Evolutionary conservation across 345 rosid species (phyloP), one percentile per base, ranked within the genome.

Genomic region (Ceriops zippeliana): DNA sequence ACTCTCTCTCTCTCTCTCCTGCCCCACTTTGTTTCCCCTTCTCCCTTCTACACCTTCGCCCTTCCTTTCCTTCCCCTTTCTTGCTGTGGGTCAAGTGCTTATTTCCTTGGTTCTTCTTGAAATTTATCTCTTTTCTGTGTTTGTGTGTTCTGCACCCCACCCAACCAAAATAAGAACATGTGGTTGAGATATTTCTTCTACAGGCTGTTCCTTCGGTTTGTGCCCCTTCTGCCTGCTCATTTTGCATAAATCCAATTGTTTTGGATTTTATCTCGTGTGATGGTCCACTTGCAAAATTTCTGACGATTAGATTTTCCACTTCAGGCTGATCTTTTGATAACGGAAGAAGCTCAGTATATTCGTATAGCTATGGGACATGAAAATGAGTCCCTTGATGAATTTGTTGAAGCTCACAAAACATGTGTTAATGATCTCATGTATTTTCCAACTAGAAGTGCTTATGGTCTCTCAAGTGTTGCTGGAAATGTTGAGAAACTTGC

Each of bases 371-470:
- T 92, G 98, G 97, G 96, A 53, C 98, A 96, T 67, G 95, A 87
- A 83, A 81, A 79, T 60, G 96, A 89, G 79, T 74, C 92, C 56
- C 87, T 92, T 46, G 97, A 87, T 62, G 97, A 89, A 60, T 96
- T 85, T 79, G 83, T 84, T 61, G 97, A 90, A 71, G 99, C 98
- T 63, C 99, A 86, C 83, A 84, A 84, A 58, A 90, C 90, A 22
- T 96, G 96, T 72, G 70, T 96, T 67, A 92, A 89, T 65, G 97
- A 96, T 84, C 89, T 96, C 71, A 90, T 92, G 96, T 96, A 87
- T 84, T 90, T 92, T 81, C 99, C 99, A 58, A 85, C 91, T 8
- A 90, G 97, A 20, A 83, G 86, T 68, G 96, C 98, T 27, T 90
- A 83, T 59, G 98, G 92, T 76, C 90, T 87, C 61, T 79, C 97